These are phyloP conservation scores for Urtica urens DNA, from an alignment of 306 rosid genomes.

Conservation along the genomic window DNA sequence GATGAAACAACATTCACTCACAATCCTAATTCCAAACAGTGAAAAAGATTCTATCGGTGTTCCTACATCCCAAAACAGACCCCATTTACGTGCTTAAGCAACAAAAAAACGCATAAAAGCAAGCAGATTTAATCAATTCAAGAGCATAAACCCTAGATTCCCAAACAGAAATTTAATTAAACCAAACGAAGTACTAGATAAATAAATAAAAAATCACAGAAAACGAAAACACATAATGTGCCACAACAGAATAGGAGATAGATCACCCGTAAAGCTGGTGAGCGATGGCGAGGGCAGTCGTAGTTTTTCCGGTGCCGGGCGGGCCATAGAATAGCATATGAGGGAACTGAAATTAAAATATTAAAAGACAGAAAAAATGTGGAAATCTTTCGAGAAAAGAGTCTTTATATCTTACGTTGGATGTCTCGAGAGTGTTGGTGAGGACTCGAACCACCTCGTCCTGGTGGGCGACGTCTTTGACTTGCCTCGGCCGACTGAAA, in stretches of 20 bases:
- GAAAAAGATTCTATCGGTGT: too few relatives aligned
- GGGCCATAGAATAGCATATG: conserved; percentile 98
- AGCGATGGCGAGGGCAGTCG: conserved; percentile 84
- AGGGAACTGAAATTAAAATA: conserved; percentile 43
- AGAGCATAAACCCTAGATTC: too few relatives aligned
- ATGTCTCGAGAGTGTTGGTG: conserved; percentile 80
- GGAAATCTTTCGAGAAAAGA: not conserved
- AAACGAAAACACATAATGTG: not conserved
- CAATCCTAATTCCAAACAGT: too few relatives aligned
- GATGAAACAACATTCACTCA: too few relatives aligned
- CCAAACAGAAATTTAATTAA: not conserved
- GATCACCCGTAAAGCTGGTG: conserved; percentile 92
- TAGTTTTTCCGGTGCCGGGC: conserved; percentile 91
- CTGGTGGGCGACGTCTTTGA: conserved; percentile 88
- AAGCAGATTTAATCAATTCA: too few relatives aligned
- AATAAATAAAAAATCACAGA: not conserved
- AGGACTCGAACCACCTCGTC: conserved; percentile 91
- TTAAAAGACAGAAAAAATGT: not conserved
- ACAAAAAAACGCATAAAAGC: too few relatives aligned
- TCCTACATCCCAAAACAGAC: too few relatives aligned
- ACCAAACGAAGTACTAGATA: not conserved
- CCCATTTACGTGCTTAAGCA: too few relatives aligned
- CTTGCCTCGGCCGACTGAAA: conserved; percentile 77
- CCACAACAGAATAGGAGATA: not conserved
- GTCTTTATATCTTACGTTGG: conserved; percentile 29